Evolutionary conservation across 176 grass and related monocot genomes (phyloP), one percentile per base, ranked within the genome.

Genomic region (Puya raimondii): DNA sequence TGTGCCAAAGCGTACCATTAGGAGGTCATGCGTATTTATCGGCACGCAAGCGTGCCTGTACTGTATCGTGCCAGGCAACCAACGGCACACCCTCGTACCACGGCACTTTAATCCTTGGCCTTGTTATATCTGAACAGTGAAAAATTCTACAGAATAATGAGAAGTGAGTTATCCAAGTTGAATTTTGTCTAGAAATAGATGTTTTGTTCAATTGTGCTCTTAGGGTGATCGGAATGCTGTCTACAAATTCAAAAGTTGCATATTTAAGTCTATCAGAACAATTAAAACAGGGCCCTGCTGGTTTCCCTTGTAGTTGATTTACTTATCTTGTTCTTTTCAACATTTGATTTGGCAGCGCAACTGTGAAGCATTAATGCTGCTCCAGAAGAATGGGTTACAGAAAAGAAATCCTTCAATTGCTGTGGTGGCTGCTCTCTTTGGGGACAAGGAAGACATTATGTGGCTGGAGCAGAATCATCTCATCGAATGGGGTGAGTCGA

Each of bases 321-420:
- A 12, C 33, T 69, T 22, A 54, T 33, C 10, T 67, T 18, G 80
- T 76, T 66, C 15, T 59, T 54, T 12, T 56, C 54, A 69, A 6
- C 20, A 69, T 71, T 84, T 86, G 20, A 76, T 80, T 80, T 85
- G 75, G 42, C 89, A 97, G 93, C 79, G 84, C 11, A 97, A 97
- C 73, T 88, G 88, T 83, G 93, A 97, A 87, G 89, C 93, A 61
- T 63, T 97, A 65, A 92, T 97, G 89, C 84, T 90, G 27, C 89
- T 97, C 47, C 84, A 87, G 69, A 92, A 88, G 77, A 92, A 85
- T 50, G 93, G 93, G 74, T 77, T 97, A 70, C 86, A 90, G 64
- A 80, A 92, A 73, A 85, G 52, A 71, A 97, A 90, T 82, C 74
- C 76, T 17, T 90, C 93, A 51, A 97, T 90, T 78, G 76, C 70